Percentiles rank a stretch among this genome's conserved stretches.
These are phyloP conservation scores for Saccharomycopsis schoenii DNA, from an alignment of 805 yeast species.

Conservation along the genomic window DNA sequence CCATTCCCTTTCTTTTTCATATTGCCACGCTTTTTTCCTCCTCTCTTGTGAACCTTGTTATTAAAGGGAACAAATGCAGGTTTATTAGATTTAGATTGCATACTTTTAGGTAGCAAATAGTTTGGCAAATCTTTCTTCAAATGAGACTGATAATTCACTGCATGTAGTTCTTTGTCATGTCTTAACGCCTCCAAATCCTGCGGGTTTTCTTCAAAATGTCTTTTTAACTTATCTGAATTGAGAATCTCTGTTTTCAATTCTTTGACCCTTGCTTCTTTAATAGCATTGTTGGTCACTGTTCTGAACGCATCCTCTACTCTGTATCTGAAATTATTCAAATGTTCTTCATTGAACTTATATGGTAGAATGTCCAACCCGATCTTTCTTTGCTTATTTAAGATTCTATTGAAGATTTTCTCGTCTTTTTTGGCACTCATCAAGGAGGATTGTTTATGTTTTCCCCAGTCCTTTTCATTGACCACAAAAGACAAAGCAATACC, in stretches of 20 bases:
- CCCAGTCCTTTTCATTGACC: constrained; percentile 72
- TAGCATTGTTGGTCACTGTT: constrained; percentile 80
- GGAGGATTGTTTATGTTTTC: constrained; percentile 77
- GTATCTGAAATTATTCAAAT: constrained; percentile 91
- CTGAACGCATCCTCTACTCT: constrained; percentile 96
- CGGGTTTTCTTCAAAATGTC: constrained; percentile 96
- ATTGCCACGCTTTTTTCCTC: constrained; percentile 19
- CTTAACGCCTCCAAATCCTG: constrained; percentile 82
- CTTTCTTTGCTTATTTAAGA: constrained; percentile 65
- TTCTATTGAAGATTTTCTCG: constrained; percentile 73
- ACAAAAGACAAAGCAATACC: constrained; percentile 94
- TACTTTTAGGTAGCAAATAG: constrained; percentile 75
- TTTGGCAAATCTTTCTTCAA: constrained; percentile 80
- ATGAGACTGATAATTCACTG: constrained; percentile 73
- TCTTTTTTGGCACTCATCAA: constrained; percentile 66
- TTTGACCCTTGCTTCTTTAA: constrained; percentile 86
- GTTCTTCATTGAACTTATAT: constrained; percentile 82
- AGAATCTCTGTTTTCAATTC: constrained; percentile 83
- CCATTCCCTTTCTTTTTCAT: constrained; percentile 25
- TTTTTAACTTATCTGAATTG: constrained; percentile 79
- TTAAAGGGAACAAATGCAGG: constrained; percentile 66
- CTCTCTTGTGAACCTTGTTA: constrained; percentile 35
- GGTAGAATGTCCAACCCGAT: constrained; percentile 72
- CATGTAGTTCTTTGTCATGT: constrained; percentile 84
- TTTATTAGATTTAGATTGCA: constrained; percentile 44